Conservation (phyloP, 2,329 filamentous ascomycete species). For the Chaetothyriales sp. region DNA sequence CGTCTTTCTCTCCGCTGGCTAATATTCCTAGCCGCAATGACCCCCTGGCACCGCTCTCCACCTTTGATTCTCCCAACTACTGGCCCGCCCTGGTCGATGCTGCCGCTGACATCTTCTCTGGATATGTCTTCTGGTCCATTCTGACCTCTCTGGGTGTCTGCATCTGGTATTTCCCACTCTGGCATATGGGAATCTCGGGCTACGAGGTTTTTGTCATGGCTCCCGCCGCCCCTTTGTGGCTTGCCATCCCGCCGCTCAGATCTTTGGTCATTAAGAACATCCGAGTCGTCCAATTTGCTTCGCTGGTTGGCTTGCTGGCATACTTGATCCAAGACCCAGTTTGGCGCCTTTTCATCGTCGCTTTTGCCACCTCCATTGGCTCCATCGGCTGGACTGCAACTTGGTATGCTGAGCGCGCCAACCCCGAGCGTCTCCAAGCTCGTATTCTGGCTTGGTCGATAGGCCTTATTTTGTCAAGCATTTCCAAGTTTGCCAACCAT, state of each 20-base stretch:
- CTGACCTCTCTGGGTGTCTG: constrained; percentile 75
- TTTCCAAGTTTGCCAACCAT: constrained; percentile 81
- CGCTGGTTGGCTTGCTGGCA: constrained; percentile 61
- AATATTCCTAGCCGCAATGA: constrained; percentile 52
- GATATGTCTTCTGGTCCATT: constrained; percentile 94
- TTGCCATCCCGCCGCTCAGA: constrained; percentile 56
- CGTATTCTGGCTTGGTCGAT: constrained; percentile 66
- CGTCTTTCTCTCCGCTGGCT: constrained; percentile 19
- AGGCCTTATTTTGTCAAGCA: constrained; percentile 69
- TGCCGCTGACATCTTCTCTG: constrained; percentile 77
- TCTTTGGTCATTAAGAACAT: constrained; percentile 53
- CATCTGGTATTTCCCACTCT: constrained; percentile 96
- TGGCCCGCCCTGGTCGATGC: constrained; percentile 64
- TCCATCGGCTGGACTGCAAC: constrained; percentile 75
- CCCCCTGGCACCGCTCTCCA: constrained; percentile 46
- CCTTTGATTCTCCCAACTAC: constrained; percentile 54
- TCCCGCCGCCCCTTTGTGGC: constrained; percentile 64
- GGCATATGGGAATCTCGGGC: constrained; percentile 97
- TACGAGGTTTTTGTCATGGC: constrained; percentile 83
- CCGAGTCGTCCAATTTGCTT: constrained; percentile 57
- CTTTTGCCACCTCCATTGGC: constrained; percentile 63
- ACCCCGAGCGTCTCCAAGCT: constrained; percentile 62
- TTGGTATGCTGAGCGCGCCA: constrained; percentile 60
- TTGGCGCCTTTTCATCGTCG: constrained; percentile 62
- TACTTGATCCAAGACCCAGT: constrained; percentile 61